These are phyloP conservation scores for Fusarium praegraminearum DNA, from an alignment of 2,329 filamentous ascomycete genomes.

Conservation along the genomic window DNA sequence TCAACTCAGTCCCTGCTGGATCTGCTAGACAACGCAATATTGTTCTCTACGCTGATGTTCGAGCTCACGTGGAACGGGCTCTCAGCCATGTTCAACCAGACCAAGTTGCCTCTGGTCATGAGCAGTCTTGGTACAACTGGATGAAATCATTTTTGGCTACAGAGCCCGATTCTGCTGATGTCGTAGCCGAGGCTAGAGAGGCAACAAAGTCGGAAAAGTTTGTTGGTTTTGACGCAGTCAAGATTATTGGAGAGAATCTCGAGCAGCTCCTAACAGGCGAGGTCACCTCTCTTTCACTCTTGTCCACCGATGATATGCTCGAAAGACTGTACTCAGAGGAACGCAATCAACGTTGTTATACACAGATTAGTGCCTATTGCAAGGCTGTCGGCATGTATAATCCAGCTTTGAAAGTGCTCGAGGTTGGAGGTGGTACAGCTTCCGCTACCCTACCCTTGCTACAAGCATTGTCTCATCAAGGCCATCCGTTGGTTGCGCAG, in stretches of 20 bases:
- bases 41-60: not conserved
- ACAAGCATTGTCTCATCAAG: constrained; percentile 39
- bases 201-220: constrained; percentile 6
- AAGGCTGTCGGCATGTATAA: not conserved
- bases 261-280: constrained; percentile 1
- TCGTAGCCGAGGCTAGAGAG: not conserved
- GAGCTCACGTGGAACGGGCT: constrained; percentile 1
- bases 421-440: constrained; percentile 58
- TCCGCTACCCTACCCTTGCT: constrained; percentile 54
- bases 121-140: constrained; percentile 7
- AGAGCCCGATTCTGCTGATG: not conserved
- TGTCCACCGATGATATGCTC: constrained; percentile 1
- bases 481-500: constrained; percentile 1
- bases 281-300: constrained; percentile 4
- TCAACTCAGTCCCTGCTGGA: not conserved
- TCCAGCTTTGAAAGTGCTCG: constrained; percentile 51
- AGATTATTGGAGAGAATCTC: constrained; percentile 9
- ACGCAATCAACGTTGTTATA: not conserved
- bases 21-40: constrained; percentile 1
- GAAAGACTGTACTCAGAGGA: constrained; percentile 5
- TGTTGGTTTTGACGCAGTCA: constrained; percentile 8
- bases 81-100: not conserved
- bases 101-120: constrained; percentile 2
- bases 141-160: constrained; percentile 4
- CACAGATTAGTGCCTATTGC: constrained; percentile 4